Base-by-base conservation (phyloP, 2,329 filamentous ascomycete species). In the Ophiostoma quercus region DNA sequence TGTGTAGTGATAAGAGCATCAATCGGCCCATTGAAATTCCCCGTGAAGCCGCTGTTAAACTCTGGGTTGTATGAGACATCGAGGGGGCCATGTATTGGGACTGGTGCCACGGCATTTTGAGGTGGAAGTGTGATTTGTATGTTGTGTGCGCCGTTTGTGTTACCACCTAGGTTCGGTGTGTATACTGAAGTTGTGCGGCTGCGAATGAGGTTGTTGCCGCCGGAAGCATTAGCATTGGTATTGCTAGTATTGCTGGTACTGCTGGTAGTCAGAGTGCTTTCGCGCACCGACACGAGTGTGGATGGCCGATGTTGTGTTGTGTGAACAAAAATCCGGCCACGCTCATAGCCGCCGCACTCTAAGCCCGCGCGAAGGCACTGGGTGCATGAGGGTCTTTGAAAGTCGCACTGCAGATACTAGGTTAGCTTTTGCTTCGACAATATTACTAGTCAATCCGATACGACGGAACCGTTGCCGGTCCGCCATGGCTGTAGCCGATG, bases 311-410 rank as follows among this genome's bases (percentile, higher is more conserved):
- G 51, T 62, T 72, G 71, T 4, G 72, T 74, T 25, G 73, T 69
- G 68, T 75, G 71, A 29, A 74, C 71, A 68, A 75, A 75, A 54
- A 75, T 75, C 65, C 72, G 74, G 22, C 71, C 71, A 41, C 74
- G 73, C 47, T 75, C 74, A 51, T 75, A 75, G 14, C 74, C 74
- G 62, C 73, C 73, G 43, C 73, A 75, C 22, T 73, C 67, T n/a
- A 74, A 25, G 66, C 72, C 71, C 16, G 71, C 72, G n/a, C 73
- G 73, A 16, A 67, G 67, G 65, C 74, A 75, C 51, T 75, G 74
- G n/a, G 70, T 67, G 22, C 74, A 75, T 11, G 71, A 68, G 12
- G 74, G 74, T n/a, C 74, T 71, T 25, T 70, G 70, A 32, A 74
- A 73, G 34, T 75, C 74, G 70, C 74, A 75, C 74, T 75, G 68